phyloP scores from a whole-genome alignment of 2,329 filamentous ascomycete species.

The Hirsutella rhossiliensis region DNA sequence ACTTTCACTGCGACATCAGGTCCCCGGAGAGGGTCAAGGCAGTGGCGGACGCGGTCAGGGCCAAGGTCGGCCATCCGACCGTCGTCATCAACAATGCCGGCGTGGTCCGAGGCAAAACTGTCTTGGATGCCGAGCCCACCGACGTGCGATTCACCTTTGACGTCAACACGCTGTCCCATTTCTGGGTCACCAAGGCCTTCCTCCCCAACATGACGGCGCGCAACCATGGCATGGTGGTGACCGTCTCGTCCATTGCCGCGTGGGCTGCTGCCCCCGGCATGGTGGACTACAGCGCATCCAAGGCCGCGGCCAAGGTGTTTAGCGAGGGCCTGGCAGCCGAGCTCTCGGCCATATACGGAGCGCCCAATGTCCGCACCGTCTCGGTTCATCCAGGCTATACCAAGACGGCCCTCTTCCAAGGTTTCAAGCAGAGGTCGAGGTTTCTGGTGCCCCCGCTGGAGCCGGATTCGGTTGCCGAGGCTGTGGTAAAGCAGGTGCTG shows the following conservation, averaged over 20 bases:
- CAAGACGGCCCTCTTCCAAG: slow-evolving; percentile 20
- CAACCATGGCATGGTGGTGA: slow-evolving; percentile 65
- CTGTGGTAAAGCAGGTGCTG: slow-evolving; percentile 36
- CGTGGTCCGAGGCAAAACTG: slow-evolving; percentile 45
- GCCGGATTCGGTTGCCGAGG: slow-evolving; percentile 29
- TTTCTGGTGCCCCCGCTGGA: slow-evolving; percentile 22
- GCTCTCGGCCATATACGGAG: slow-evolving; percentile 46
- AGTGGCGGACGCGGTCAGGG: slow-evolving; percentile 39
- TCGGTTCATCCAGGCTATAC: slow-evolving; percentile 43
- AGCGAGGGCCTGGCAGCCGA: slow-evolving; percentile 54
- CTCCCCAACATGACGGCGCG: slow-evolving; percentile 48
- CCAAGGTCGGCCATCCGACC: slow-evolving; percentile 49
- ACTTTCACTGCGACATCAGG: slow-evolving; percentile 60
- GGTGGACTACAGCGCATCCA: slow-evolving; percentile 56
- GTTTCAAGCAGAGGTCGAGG: slow-evolving; percentile 42
- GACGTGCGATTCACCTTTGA: slow-evolving; percentile 57
- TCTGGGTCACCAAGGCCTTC: slow-evolving; percentile 54
- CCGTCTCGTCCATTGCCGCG: slow-evolving; percentile 51
- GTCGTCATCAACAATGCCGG: slow-evolving; percentile 65
- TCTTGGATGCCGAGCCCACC: slow-evolving; percentile 44
- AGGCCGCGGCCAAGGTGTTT: slow-evolving; percentile 54
- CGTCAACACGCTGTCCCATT: slow-evolving; percentile 58
- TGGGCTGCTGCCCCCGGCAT: slow-evolving; percentile 49
- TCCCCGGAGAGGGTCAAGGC: slow-evolving; percentile 38
- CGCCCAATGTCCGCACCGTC: slow-evolving; percentile 53